Percentiles rank a stretch among this genome's conserved stretches.
Conservation (phyloP, 2,329 filamentous ascomycete species). For the Verticillium tricorpus region DNA sequence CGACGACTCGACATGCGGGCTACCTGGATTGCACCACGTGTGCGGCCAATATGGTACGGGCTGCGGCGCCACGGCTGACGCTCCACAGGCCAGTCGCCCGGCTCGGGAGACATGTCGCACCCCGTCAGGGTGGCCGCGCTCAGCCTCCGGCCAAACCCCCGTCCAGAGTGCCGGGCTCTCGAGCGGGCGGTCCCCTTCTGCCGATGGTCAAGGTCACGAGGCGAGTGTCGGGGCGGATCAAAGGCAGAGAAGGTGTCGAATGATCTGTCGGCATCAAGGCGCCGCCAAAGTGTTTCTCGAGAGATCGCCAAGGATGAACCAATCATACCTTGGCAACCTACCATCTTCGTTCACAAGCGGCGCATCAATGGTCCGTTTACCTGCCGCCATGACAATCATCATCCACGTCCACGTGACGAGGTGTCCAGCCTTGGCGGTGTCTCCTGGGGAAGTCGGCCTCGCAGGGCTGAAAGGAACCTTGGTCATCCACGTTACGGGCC, state of each 20-base stretch:
- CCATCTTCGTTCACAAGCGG: not conserved
- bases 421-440: not conserved
- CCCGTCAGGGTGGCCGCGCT: not conserved
- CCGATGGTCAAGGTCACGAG: not conserved
- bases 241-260: not conserved
- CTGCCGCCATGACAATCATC: slow-evolving; percentile 4
- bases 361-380: not conserved
- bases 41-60: not conserved
- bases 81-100: not conserved
- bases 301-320: not conserved
- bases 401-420: slow-evolving; percentile 1
- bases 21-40: not conserved
- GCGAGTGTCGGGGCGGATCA: not conserved
- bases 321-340: not conserved
- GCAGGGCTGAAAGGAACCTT: not conserved
- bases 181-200: not conserved
- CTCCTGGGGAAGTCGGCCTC: not conserved
- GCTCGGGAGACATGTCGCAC: not conserved
- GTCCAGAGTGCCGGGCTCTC: not conserved
- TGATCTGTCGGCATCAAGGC: not conserved
- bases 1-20: not conserved
- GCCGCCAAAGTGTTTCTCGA: not conserved
- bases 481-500: not conserved
- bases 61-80: not conserved
- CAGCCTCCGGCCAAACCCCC: not conserved